These are phyloP conservation scores for Myochromella boudieri DNA, from an alignment of 768 basidiomycete genomes.

Conservation along the genomic window DNA sequence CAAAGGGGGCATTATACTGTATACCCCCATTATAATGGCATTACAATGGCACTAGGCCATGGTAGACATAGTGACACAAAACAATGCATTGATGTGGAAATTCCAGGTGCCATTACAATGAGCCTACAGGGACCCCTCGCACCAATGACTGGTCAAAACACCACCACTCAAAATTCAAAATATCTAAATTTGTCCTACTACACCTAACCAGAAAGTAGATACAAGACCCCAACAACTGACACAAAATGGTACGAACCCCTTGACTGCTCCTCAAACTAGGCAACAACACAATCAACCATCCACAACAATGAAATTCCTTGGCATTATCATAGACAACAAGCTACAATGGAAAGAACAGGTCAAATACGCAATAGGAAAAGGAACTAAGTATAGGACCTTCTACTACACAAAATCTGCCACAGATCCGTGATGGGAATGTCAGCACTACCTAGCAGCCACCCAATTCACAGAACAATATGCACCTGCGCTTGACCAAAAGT, in stretches of 20 bases:
- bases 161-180: background rate
- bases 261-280: background rate
- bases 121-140: too few species aligned
- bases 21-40: too few species aligned
- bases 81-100: too few species aligned
- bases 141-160: background rate
- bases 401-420: conserved; percentile 7
- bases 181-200: background rate
- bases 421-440: conserved; percentile 6
- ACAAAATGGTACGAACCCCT: background rate
- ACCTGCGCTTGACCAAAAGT: background rate
- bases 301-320: conserved; percentile 12
- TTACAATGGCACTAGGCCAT: too few species aligned
- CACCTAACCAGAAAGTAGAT: background rate
- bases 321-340: conserved; percentile 15
- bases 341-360: conserved; percentile 14
- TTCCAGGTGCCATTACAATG: too few species aligned
- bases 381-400: conserved; percentile 3
- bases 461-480: conserved; percentile 5
- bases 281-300: background rate
- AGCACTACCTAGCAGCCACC: conserved; percentile 9
- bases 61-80: too few species aligned
- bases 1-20: too few species aligned
- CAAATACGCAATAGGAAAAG: conserved; percentile 13
- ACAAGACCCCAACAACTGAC: background rate